Base-by-base conservation (phyloP, 495 filamentous ascomycete species). In the Pyronema domesticum region DNA sequence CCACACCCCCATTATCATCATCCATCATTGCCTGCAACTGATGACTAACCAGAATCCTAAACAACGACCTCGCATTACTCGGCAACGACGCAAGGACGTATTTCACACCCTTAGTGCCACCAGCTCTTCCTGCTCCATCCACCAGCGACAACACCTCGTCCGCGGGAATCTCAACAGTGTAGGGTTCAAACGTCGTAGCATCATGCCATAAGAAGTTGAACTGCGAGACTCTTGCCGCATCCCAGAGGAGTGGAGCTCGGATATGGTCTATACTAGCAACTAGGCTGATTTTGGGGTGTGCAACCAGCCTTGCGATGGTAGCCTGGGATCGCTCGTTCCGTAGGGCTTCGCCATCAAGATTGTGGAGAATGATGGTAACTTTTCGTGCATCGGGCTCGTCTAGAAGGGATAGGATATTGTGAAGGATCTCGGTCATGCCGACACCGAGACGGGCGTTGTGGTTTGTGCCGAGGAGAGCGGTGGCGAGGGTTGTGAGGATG, bases 141-240 rank as follows among this genome's bases (percentile, higher is more conserved):
- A 96, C 76, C 0, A 95, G 75, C 13, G 61, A 55, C n/a, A 64
- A 46, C n/a, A 55, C 60, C 59, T 83, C 78, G 63, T 94, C 81
- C 15, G 95, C 86, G 56, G 82, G 83, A 61, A 93, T 85, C 11
- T 95, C 85, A 6, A 86, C 81, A n/a, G 74, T 72, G 61, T 80
- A 87, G 0, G 85, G 77, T 0, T 74, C 70, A 59, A 94, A 96
- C 0, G 93, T 96, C 2, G 91, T 96, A 64, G 81, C 81, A 68
- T 95, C 88, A 69, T 98, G 91, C 72, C 88, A 95, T 14, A 87
- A 71, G 57, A 93, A 88, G 60, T 85, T 84, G 68, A 86, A 84
- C 19, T 82, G 77, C 0, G 83, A 80, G 35, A 80, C 80, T 11
- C 88, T 72, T 55, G 78, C 80, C 55, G 81, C 79, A 66, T 95